Evolutionary conservation across 192 early-diverging fungal species (phyloP).

Genomic region (Podila epigama): DNA sequence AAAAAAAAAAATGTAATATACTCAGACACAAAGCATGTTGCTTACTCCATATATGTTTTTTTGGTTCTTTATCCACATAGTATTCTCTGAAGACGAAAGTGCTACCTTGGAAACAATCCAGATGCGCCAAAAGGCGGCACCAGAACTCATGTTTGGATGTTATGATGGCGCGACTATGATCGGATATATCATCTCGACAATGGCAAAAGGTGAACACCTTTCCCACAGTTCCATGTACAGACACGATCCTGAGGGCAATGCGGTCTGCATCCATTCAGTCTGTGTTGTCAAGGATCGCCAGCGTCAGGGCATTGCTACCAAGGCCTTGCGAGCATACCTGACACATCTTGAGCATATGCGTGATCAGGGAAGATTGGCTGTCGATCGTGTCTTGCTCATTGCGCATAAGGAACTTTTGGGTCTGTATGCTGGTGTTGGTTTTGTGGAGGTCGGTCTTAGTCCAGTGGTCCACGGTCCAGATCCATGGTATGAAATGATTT

Average conservation of each 20-base stretch:
- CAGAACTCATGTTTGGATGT: conserved; percentile 51
- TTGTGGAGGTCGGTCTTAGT: conserved; percentile 61
- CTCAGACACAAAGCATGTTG: too few relatives aligned
- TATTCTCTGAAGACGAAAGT: conserved; percentile 56
- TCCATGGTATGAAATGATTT: conserved; percentile 53
- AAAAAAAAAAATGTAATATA: too few relatives aligned
- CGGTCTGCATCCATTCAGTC: conserved; percentile 75
- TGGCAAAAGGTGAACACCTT: conserved; percentile 46
- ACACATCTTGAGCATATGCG: conserved; percentile 29
- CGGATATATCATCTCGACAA: conserved; percentile 70
- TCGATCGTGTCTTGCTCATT: conserved; percentile 62
- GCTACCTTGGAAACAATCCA: conserved; percentile 51
- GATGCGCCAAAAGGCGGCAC: conserved; percentile 46
- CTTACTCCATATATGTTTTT: too few relatives aligned
- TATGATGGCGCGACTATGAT: conserved; percentile 47
- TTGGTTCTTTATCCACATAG: conserved; percentile 2
- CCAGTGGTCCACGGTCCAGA: conserved; percentile 67
- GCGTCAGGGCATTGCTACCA: conserved; percentile 64
- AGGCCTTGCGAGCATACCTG: conserved; percentile 58
- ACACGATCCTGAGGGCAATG: conserved; percentile 67
- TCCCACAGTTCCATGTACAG: conserved; percentile 70
- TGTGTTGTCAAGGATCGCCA: conserved; percentile 59
- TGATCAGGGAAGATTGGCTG: not conserved
- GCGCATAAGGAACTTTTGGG: conserved; percentile 60
- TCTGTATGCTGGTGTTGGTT: conserved; percentile 72